Base-by-base conservation (phyloP, 768 basidiomycete species). In the Boletus eberwhitei region DNA sequence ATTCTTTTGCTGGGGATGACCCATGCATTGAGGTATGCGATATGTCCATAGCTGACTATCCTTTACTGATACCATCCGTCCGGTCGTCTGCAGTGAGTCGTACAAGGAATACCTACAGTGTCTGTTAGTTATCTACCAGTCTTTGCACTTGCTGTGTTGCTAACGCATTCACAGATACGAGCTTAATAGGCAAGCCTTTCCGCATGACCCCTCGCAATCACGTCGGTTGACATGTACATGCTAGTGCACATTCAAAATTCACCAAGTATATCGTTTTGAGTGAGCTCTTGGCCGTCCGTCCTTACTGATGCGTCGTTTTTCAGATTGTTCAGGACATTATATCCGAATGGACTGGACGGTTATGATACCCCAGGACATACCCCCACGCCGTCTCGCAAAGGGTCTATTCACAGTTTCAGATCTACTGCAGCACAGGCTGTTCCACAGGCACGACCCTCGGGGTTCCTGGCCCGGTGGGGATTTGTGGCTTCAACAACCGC, bases 71-170 rank as follows among this genome's bases (percentile, higher is more conserved):
- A n/a, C 52, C 37, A 24, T 19, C 1, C 32, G 31, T 38, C 12
- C 8, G 8, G 13, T 44, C n/a, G 19, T 35, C 36, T 44, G 24
- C 48, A 88, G 86, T 52, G 88, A 90, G 70, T 83, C 84, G 2
- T 89, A 89, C 67, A 83, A 81, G 75, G 89, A 88, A 34, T 90
- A 90, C 65, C 61, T 90, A 8, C 87, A 89, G 60, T 90, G 87
- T 74, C 75, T 90, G 82, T 89, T 68, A 69, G 78, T 77, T 0
- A 9, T 58, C 13, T 14, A 35, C 9, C 38, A 31, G 38, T 40
- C 32, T 44, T 4, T 17, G 9, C 19, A 29, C 26, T 26, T 22
- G 39, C 19, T 32, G 4, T 37, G 19, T 51, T 52, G 14, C 59
- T 63, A 17, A 65, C 60, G 65, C 9, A 12, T 55, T 16, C 11